Evolutionary conservation across 257 asterid species (phyloP).

Genomic region (Ajuga chamaepitys): DNA sequence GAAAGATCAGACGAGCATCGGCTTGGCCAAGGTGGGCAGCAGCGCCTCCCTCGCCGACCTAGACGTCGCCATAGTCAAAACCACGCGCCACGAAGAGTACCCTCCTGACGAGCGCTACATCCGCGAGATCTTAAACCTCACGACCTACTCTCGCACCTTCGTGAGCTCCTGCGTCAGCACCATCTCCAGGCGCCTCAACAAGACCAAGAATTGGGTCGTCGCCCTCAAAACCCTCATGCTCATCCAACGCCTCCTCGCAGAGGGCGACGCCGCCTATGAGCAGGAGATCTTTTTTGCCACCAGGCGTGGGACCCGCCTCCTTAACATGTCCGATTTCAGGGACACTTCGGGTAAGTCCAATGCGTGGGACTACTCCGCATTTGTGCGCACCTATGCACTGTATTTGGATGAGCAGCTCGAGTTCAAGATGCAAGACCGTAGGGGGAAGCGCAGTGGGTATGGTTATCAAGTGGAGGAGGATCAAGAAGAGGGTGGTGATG

Average conservation of each 20-base stretch:
- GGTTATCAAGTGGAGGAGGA: slow-evolving; percentile 33
- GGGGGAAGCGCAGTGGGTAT: slow-evolving; percentile 53
- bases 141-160: slow-evolving; percentile 65
- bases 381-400: slow-evolving; percentile 65
- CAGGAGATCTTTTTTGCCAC: slow-evolving; percentile 90
- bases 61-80: slow-evolving; percentile 90
- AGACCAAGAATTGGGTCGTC: slow-evolving; percentile 88
- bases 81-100: slow-evolving; percentile 92
- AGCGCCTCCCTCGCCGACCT: slow-evolving; percentile 72
- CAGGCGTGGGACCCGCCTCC: slow-evolving; percentile 83
- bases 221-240: slow-evolving; percentile 82
- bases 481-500: slow-evolving; percentile 17
- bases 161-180: slow-evolving; percentile 61
- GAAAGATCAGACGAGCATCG: slow-evolving; percentile 85
- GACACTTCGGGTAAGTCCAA: slow-evolving; percentile 52
- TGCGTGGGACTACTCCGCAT: slow-evolving; percentile 89
- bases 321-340: slow-evolving; percentile 81
- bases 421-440: slow-evolving; percentile 54
- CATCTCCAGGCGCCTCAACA: slow-evolving; percentile 70
- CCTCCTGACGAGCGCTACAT: slow-evolving; percentile 84
- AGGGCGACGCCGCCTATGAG: slow-evolving; percentile 71
- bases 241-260: slow-evolving; percentile 64
- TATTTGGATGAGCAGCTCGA: slow-evolving; percentile 84
- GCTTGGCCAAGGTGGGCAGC: slow-evolving; percentile 81
- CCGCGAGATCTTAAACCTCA: slow-evolving; percentile 64